phyloP scores from a whole-genome alignment of 192 early-diverging fungal genomes.

The Lunasporangiospora selenospora region DNA sequence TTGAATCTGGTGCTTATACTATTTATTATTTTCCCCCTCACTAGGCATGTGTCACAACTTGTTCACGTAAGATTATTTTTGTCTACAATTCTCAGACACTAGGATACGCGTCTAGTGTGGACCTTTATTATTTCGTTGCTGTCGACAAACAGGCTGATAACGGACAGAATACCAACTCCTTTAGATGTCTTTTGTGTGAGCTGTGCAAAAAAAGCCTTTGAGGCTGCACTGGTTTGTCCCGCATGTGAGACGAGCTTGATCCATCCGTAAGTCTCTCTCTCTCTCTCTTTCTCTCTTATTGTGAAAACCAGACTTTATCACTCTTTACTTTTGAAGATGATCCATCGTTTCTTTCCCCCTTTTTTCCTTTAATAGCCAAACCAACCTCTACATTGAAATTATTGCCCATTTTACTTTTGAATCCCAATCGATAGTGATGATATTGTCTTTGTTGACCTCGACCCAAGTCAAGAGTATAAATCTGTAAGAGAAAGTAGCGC shows the following conservation, averaged over 20 bases:
- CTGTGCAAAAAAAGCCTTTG: slow-evolving; percentile 62
- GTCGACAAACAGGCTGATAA: no score
- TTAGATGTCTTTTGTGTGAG: slow-evolving; percentile 72
- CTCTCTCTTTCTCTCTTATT: no score
- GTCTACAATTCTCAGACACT: neutral
- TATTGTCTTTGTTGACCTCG: slow-evolving; percentile 61
- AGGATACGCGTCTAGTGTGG: neutral
- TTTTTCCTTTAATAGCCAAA: neutral
- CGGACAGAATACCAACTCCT: neutral
- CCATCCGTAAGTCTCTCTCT: slow-evolving; percentile 61
- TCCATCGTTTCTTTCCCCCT: neutral
- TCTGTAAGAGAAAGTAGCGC: no score
- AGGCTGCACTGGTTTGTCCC: slow-evolving; percentile 62
- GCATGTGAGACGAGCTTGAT: slow-evolving; percentile 63
- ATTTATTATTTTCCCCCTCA: neutral
- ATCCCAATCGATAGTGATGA: slow-evolving; percentile 48
- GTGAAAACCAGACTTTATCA: no score
- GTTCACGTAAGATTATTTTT: slow-evolving; percentile 61
- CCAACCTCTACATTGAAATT: neutral
- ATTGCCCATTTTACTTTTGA: slow-evolving; percentile 1
- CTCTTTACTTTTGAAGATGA: neutral
- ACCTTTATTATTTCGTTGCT: neutral
- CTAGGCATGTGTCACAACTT: slow-evolving; percentile 67
- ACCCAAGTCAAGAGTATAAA: slow-evolving; percentile 70
- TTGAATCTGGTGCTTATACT: no score